These are phyloP conservation scores for Vicia faba DNA, from an alignment of 306 rosid genomes.

Conservation along the genomic window DNA sequence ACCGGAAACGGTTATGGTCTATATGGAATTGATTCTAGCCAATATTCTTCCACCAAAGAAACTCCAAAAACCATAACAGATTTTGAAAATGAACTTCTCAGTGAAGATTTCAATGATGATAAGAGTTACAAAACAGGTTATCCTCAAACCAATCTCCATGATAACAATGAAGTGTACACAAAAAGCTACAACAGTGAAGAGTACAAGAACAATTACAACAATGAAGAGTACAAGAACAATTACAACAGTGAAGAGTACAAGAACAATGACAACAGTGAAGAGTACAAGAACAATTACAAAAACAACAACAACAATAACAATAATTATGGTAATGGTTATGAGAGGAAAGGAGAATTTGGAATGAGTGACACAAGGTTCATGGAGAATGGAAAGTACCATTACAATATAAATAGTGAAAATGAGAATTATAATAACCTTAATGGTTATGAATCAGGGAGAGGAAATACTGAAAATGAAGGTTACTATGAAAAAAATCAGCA, in stretches of 20 bases:
- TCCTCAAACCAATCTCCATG: conserved; percentile 40
- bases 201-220: conserved; percentile 15
- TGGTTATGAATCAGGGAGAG: conserved; percentile 45
- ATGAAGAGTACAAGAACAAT: conserved; percentile 26
- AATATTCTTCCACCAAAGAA: conserved; percentile 36
- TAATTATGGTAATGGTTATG: conserved; percentile 34
- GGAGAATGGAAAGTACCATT: conserved; percentile 61
- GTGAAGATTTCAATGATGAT: conserved; percentile 38
- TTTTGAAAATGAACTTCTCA: conserved; percentile 45
- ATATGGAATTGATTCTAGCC: conserved; percentile 44
- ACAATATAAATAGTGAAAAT: conserved; percentile 37
- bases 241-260: background rate
- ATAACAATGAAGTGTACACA: conserved; percentile 29
- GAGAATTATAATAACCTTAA: conserved; percentile 38
- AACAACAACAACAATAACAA: conserved; percentile 33
- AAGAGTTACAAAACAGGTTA: conserved; percentile 38
- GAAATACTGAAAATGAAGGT: conserved; percentile 41
- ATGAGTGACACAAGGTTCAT: conserved; percentile 81
- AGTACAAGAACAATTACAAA: conserved; percentile 30
- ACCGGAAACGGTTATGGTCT: conserved; percentile 57
- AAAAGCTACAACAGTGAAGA: conserved; percentile 15
- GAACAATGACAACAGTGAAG: conserved; percentile 15
- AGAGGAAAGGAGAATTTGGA: conserved; percentile 55
- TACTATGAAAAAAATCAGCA: conserved; percentile 36
- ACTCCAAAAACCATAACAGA: conserved; percentile 43